These are phyloP conservation scores for Nitzschia sp. DNA, from an alignment of 108 stramenopile species.

Conservation along the genomic window DNA sequence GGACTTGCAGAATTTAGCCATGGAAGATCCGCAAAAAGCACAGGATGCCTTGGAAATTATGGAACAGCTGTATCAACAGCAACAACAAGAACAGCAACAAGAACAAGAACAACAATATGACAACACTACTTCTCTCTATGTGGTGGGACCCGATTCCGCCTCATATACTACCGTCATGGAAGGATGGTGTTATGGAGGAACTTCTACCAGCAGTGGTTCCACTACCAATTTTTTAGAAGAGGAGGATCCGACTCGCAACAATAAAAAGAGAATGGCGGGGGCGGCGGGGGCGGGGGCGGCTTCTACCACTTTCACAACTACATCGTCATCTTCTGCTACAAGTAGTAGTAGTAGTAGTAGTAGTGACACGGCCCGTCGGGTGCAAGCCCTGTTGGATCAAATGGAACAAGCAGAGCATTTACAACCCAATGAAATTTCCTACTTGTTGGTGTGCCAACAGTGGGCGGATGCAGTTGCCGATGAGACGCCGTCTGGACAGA, in stretches of 20 bases:
- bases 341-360: background rate
- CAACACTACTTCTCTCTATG: slow-evolving; percentile 2
- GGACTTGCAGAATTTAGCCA: slow-evolving; percentile 40
- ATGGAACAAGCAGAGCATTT: slow-evolving; percentile 30
- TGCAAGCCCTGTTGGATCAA: slow-evolving; percentile 33
- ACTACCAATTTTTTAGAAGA: too few relatives aligned
- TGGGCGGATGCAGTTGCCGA: slow-evolving; percentile 30
- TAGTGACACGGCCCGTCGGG: slow-evolving; percentile 8
- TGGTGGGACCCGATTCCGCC: slow-evolving; percentile 35
- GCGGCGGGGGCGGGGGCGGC: background rate
- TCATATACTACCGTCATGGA: slow-evolving; percentile 51
- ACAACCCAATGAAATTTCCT: slow-evolving; percentile 26
- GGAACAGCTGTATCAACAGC: slow-evolving; percentile 24
- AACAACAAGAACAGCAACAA: background rate
- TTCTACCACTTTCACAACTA: background rate
- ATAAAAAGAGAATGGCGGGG: too few relatives aligned
- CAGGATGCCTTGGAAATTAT: slow-evolving; percentile 43
- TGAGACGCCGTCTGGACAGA: slow-evolving; percentile 18
- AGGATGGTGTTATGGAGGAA: slow-evolving; percentile 27
- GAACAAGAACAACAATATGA: background rate
- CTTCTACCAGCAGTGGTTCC: background rate
- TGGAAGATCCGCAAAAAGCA: slow-evolving; percentile 36
- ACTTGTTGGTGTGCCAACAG: slow-evolving; percentile 35
- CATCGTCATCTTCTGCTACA: background rate
- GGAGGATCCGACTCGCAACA: too few relatives aligned